These are phyloP conservation scores for Fusarium setosum DNA, from an alignment of 2,329 filamentous ascomycete genomes.

Conservation along the genomic window DNA sequence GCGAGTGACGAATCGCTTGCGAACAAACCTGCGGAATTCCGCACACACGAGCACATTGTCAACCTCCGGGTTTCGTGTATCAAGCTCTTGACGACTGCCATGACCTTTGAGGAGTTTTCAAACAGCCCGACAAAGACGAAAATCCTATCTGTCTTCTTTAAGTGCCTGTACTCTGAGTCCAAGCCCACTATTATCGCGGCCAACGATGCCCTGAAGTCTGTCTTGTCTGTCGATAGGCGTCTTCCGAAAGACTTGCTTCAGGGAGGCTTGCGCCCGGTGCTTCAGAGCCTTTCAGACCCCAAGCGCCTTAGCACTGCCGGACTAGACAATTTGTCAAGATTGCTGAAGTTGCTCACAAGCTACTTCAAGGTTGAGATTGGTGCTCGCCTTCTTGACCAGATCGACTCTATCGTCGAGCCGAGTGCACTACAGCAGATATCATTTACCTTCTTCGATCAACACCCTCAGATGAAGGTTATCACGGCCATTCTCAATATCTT, in stretches of 20 bases:
- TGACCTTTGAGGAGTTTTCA: conserved; percentile 91
- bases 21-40: conserved; percentile 91
- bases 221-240: conserved; percentile 89
- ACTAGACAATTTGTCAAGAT: conserved; percentile 87
- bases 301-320: conserved; percentile 90
- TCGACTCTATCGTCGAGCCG: conserved; percentile 89
- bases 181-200: conserved; percentile 93
- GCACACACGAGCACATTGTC: conserved; percentile 95
- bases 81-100: conserved; percentile 90
- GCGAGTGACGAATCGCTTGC: conserved; percentile 93
- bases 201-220: conserved; percentile 88
- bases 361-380: conserved; percentile 99
- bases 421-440: conserved; percentile 87
- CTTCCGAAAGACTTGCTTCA: conserved; percentile 95
- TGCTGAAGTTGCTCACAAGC: conserved; percentile 92
- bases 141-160: conserved; percentile 98
- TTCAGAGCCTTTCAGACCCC: conserved; percentile 95
- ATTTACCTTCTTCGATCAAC: conserved; percentile 94
- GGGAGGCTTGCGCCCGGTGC: conserved; percentile 91
- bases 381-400: conserved; percentile 89
- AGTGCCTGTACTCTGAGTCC: conserved; percentile 93
- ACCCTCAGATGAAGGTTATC: conserved; percentile 92
- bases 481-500: conserved; percentile 97
- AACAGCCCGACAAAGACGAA: conserved; percentile 73
- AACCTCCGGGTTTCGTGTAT: conserved; percentile 94